phyloP scores from a whole-genome alignment of 2,329 filamentous ascomycete species.

The Aspergillus texensis region DNA sequence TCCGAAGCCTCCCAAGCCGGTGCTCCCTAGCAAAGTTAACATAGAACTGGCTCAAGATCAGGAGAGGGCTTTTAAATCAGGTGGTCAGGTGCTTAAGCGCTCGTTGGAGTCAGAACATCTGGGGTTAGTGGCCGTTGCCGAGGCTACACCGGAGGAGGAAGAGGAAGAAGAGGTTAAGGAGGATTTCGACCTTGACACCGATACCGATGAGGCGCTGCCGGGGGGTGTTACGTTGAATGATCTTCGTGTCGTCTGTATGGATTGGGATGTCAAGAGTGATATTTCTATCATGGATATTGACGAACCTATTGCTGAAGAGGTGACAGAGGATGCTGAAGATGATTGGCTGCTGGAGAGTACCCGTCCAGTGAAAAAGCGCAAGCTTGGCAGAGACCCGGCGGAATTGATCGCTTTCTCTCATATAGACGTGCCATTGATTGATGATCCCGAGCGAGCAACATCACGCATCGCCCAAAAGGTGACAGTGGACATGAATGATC shows the following conservation, averaged over 20 bases:
- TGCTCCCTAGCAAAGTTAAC: constrained; percentile 84
- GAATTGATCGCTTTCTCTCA: constrained; percentile 57
- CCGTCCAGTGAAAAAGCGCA: constrained; percentile 68
- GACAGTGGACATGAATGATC: constrained; percentile 83
- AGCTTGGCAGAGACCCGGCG: constrained; percentile 47
- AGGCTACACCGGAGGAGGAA: constrained; percentile 51
- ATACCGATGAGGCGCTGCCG: constrained; percentile 63
- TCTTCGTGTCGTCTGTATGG: constrained; percentile 80
- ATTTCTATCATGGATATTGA: constrained; percentile 45
- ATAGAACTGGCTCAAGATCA: constrained; percentile 85
- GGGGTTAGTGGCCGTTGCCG: constrained; percentile 53
- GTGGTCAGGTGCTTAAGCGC: constrained; percentile 60
- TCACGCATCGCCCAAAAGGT: constrained; percentile 75
- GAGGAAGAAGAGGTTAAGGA: constrained; percentile 54
- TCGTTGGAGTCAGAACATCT: constrained; percentile 58
- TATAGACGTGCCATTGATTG: constrained; percentile 71
- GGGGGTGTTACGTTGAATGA: constrained; percentile 78
- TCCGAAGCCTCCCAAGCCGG: constrained; percentile 74
- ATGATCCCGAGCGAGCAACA: constrained; percentile 76
- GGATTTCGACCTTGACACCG: constrained; percentile 56
- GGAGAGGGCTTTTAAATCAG: constrained; percentile 80
- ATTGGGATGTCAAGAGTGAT: constrained; percentile 73
- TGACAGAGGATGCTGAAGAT: constrained; percentile 58
- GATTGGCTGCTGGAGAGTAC: constrained; percentile 52
- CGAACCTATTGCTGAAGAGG: constrained; percentile 22